Conservation (phyloP, 2,329 filamentous ascomycete species). For the Verticillium klebahnii region DNA sequence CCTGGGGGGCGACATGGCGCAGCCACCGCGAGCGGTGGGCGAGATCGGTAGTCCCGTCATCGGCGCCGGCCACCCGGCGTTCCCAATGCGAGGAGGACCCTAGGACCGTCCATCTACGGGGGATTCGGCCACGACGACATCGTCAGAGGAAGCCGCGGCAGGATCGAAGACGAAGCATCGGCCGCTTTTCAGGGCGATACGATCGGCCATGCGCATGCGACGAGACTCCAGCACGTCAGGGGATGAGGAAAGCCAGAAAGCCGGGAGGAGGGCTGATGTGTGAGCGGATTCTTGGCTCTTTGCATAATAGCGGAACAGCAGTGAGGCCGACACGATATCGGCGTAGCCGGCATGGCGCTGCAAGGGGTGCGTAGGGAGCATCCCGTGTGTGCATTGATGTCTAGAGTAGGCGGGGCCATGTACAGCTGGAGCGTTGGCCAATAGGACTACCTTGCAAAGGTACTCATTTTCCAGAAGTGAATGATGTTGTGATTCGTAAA, state of each 20-base stretch:
- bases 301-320: background rate
- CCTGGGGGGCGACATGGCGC: constrained; percentile 33
- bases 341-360: background rate
- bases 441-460: background rate
- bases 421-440: background rate
- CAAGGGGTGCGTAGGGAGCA: background rate
- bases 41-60: constrained; percentile 66
- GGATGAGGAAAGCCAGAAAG: background rate
- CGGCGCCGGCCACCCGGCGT: constrained; percentile 22
- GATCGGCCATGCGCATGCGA: background rate
- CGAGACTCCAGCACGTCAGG: background rate
- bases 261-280: background rate
- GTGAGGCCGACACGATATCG: background rate
- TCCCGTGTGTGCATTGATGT: background rate
- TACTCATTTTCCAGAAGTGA: too few species aligned
- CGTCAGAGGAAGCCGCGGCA: background rate
- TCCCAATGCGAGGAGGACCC: background rate
- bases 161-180: background rate
- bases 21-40: constrained; percentile 47
- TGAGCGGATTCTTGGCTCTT: background rate
- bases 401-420: background rate
- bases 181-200: background rate
- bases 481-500: too few species aligned
- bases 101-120: background rate
- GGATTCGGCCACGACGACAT: background rate